Evolutionary conservation across 1,139 yeast species (phyloP).

Genomic region (Pichia sp.): DNA sequence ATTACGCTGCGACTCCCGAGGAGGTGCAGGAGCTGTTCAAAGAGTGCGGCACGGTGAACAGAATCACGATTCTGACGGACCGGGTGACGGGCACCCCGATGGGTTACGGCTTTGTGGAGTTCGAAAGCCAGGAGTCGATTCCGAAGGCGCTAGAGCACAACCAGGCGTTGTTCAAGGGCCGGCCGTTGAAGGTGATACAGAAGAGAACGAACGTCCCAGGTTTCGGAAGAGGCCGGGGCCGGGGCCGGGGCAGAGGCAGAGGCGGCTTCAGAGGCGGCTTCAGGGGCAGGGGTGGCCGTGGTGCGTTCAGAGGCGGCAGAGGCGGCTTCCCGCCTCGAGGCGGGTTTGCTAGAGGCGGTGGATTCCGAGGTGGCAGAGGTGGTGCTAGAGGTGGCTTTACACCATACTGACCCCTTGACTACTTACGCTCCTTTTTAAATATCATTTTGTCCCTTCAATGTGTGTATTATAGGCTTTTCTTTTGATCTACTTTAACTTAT

Average conservation of each 20-base stretch:
- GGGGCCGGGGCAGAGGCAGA: constrained; percentile 31
- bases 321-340: constrained; percentile 22
- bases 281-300: constrained; percentile 31
- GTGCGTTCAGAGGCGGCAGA: constrained; percentile 33
- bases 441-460: not conserved
- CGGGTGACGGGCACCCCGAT: constrained; percentile 59
- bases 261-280: constrained; percentile 33
- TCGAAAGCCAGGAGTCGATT: constrained; percentile 44
- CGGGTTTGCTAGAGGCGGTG: constrained; percentile 30
- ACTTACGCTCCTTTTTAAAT: not conserved
- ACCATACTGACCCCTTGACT: constrained; percentile 22
- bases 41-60: constrained; percentile 48
- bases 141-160: constrained; percentile 50
- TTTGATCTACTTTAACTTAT: not conserved
- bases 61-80: constrained; percentile 57
- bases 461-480: constrained; percentile 3
- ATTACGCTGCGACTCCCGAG: constrained; percentile 53
- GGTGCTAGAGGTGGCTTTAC: constrained; percentile 33
- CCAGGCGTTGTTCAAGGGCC: constrained; percentile 50
- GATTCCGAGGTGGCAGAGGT: constrained; percentile 32
- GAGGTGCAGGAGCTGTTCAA: constrained; percentile 55
- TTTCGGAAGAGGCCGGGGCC: constrained; percentile 33
- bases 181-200: constrained; percentile 53
- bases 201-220: constrained; percentile 71
- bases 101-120: constrained; percentile 71